These are phyloP conservation scores for Microsporum ferrugineum DNA, from an alignment of 2,329 filamentous ascomycete species.

Conservation along the genomic window DNA sequence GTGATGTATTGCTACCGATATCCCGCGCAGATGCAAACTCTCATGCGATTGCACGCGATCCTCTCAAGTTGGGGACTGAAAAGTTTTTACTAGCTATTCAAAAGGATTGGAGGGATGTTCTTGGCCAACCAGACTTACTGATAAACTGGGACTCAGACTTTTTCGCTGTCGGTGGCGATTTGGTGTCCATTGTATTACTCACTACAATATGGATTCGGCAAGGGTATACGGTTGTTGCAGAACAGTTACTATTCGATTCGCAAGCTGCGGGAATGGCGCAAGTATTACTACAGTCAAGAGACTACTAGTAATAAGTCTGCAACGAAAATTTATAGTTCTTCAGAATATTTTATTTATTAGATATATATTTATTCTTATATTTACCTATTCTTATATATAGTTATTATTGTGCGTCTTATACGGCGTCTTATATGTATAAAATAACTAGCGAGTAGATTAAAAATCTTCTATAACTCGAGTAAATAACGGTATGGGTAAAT, in stretches of 20 bases:
- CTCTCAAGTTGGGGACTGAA: neutral
- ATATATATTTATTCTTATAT: too few relatives aligned
- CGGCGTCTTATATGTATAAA: too few relatives aligned
- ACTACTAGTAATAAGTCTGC: too few relatives aligned
- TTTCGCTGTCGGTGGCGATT: neutral
- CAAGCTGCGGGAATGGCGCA: neutral
- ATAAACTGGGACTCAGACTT: conserved; percentile 1
- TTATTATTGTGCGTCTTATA: too few relatives aligned
- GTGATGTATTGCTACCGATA: neutral
- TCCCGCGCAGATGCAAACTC: neutral
- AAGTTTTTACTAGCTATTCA: neutral
- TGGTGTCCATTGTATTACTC: neutral
- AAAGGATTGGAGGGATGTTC: neutral
- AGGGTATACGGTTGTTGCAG: neutral
- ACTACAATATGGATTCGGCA: neutral
- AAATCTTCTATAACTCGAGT: too few relatives aligned
- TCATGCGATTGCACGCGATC: neutral
- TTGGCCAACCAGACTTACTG: neutral
- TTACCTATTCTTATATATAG: too few relatives aligned
- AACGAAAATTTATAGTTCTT: too few relatives aligned
- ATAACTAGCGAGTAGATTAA: too few relatives aligned
- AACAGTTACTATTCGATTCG: neutral
- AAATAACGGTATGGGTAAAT: too few relatives aligned
- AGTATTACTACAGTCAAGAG: neutral
- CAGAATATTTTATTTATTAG: too few relatives aligned